Conservation (phyloP, 108 stramenopile species). For the Chaetoceros tenuissimus region DNA sequence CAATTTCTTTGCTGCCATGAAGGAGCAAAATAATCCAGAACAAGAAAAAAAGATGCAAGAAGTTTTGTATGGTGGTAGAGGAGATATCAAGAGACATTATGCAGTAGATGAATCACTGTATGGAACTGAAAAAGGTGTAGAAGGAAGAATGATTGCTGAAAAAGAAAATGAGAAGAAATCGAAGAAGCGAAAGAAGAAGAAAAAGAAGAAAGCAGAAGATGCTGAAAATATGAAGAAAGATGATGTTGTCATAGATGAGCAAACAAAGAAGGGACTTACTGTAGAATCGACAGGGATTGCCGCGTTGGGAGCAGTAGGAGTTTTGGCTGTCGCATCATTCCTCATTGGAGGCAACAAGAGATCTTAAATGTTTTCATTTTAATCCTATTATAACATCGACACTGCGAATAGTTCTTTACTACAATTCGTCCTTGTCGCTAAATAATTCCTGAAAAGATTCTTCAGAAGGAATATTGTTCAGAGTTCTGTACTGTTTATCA, state of each 20-base stretch:
- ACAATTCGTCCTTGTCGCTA: too few species aligned
- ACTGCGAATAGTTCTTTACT: too few species aligned
- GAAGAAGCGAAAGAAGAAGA: background rate
- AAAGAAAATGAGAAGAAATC: constrained; percentile 14
- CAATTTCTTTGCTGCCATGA: background rate
- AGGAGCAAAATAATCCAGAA: constrained; percentile 5
- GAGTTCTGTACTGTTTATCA: background rate
- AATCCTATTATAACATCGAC: too few species aligned
- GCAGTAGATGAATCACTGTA: constrained; percentile 34
- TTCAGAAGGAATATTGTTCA: background rate
- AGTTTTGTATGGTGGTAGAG: constrained; percentile 32
- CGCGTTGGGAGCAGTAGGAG: too few species aligned
- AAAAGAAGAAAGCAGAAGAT: background rate
- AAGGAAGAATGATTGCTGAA: constrained; percentile 9
- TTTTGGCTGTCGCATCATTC: too few species aligned
- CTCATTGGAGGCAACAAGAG: too few species aligned
- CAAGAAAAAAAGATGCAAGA: constrained; percentile 29
- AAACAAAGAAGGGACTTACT: too few species aligned
- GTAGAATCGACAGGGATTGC: too few species aligned
- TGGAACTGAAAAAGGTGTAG: constrained; percentile 38
- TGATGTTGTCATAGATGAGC: too few species aligned
- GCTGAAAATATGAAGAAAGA: too few species aligned
- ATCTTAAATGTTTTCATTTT: too few species aligned
- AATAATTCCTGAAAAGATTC: too few species aligned
- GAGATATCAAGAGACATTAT: constrained; percentile 30